Evolutionary conservation across 306 rosid genomes (phyloP).

Genomic region (Acacia crassicarpa): DNA sequence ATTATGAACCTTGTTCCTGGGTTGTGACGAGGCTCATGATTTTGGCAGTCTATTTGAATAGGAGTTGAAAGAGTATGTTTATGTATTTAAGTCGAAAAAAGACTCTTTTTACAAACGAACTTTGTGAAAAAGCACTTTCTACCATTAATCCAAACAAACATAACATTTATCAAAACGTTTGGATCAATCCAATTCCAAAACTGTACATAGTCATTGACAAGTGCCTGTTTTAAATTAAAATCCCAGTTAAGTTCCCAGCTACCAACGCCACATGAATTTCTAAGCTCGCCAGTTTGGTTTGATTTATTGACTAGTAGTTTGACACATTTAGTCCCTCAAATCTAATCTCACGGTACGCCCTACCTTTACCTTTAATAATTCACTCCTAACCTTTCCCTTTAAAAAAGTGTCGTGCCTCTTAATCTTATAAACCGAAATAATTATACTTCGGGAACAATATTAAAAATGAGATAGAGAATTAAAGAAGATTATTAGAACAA

Average conservation of each 20-base stretch:
- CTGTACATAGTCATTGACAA: conserved; percentile 25
- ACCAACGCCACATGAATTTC: conserved; percentile 33
- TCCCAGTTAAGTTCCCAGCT: conserved; percentile 35
- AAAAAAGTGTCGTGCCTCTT: conserved; percentile 6
- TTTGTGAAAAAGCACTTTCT: too few species aligned
- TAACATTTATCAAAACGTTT: conserved; percentile 16
- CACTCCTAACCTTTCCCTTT: conserved; percentile 29
- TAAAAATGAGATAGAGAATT: too few species aligned
- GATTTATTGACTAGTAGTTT: conserved; percentile 1
- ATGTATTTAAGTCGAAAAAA: too few species aligned
- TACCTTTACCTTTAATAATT: conserved; percentile 45
- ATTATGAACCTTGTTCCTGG: conserved; percentile 35
- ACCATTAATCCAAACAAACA: too few species aligned
- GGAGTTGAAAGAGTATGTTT: too few species aligned
- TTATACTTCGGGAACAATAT: too few species aligned
- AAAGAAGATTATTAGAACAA: too few species aligned
- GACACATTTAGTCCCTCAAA: conserved; percentile 22
- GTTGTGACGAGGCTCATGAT: conserved; percentile 12
- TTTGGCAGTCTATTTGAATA: not conserved
- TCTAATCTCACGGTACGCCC: conserved; percentile 2
- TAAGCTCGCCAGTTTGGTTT: conserved; percentile 16
- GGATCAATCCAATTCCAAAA: conserved; percentile 20
- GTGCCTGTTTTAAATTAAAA: conserved; percentile 33
- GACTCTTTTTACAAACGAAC: too few species aligned
- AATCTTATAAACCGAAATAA: conserved; percentile 25